phyloP scores from a whole-genome alignment of 225 moss, liverwort and hornwort genomes.

The Lunularia cruciata region DNA sequence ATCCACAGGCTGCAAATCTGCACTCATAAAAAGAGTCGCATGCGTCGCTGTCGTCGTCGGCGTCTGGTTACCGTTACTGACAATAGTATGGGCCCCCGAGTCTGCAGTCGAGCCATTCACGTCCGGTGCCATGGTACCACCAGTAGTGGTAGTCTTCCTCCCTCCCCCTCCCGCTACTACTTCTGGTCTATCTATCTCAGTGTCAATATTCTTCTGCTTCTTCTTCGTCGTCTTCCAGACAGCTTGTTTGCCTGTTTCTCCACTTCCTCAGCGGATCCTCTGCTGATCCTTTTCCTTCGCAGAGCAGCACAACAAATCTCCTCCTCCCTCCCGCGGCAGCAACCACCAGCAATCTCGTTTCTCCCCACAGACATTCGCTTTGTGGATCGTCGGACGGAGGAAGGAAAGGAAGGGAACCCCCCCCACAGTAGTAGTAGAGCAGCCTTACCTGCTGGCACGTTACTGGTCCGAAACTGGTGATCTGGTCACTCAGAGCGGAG shows the following conservation, averaged over 20 bases:
- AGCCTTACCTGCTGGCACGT: no score
- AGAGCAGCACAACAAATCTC: not conserved
- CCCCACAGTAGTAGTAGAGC: not conserved
- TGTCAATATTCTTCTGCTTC: conserved; percentile 5
- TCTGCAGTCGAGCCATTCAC: conserved; percentile 44
- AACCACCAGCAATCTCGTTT: not conserved
- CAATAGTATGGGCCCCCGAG: conserved; percentile 31
- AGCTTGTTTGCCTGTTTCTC: not conserved
- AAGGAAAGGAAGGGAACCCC: not conserved
- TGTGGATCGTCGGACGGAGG: not conserved
- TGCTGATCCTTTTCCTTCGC: not conserved
- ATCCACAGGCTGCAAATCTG: conserved; percentile 19
- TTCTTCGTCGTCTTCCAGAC: not conserved
- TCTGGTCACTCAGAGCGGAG: not conserved
- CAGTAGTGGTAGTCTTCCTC: not conserved
- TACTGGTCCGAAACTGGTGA: not conserved
- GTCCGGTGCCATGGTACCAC: conserved; percentile 31
- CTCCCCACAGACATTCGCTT: conserved; percentile 8
- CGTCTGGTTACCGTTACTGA: conserved; percentile 27
- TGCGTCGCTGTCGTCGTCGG: not conserved
- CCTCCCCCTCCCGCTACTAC: not conserved
- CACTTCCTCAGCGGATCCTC: not conserved
- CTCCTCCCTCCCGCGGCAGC: conserved; percentile 8
- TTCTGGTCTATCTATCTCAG: not conserved
- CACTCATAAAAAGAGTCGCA: conserved; percentile 20